Conservation (phyloP, 257 asterid genomes). For the Ophiorrhiza pumila region DNA sequence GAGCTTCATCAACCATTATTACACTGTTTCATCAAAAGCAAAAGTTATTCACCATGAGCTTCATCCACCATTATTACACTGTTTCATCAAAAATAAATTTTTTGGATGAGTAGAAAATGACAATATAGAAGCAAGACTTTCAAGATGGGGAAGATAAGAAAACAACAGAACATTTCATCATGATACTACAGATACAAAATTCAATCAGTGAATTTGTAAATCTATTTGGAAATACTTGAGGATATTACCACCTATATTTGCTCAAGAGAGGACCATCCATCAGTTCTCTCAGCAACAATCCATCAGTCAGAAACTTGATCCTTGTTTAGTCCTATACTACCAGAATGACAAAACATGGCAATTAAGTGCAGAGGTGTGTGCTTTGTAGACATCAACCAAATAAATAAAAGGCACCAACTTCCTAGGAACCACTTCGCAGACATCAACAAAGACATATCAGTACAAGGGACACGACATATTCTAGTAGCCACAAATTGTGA, state of each 20-base stretch:
- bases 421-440: not conserved
- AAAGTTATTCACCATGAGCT: too few species aligned
- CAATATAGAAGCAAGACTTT: not conserved
- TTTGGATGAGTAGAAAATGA: not conserved
- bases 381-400: not conserved
- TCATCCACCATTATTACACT: too few species aligned
- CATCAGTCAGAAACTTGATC: constrained; percentile 91
- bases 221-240: not conserved
- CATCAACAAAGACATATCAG: not conserved
- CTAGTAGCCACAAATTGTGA: not conserved
- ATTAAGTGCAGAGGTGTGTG: not conserved
- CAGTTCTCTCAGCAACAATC: constrained; percentile 94
- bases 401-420: not conserved
- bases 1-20: constrained; percentile 97
- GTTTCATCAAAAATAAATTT: too few species aligned
- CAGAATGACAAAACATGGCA: constrained; percentile 21
- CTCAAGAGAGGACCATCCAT: constrained; percentile 97
- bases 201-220: not conserved
- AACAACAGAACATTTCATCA: not conserved
- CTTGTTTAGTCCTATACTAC: constrained; percentile 67
- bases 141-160: not conserved
- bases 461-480: not conserved
- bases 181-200: too few species aligned
- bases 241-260: constrained; percentile 67
- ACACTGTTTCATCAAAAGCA: constrained; percentile 51